These are phyloP conservation scores for Cutaneotrichosporon mucoides DNA, from an alignment of 1,284 basidiomycete species.

Conservation along the genomic window DNA sequence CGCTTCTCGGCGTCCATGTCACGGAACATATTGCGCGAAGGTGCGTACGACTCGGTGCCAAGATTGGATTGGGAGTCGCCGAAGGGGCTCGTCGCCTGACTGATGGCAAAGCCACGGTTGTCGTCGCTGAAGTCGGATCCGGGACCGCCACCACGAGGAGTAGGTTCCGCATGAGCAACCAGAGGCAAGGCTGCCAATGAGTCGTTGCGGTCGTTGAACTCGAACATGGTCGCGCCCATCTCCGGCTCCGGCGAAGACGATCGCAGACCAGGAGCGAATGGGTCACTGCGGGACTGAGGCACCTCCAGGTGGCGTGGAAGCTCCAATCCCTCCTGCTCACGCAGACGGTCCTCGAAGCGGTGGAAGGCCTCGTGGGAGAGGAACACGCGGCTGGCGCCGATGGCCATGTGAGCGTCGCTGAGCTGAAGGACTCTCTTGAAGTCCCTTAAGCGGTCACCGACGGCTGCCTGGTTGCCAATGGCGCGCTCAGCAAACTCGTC, in stretches of 20 bases:
- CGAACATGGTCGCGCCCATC: constrained; percentile 11
- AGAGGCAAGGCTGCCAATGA: constrained; percentile 57
- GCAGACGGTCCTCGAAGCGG: constrained; percentile 79
- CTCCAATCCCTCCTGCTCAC: constrained; percentile 76
- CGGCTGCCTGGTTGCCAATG: constrained; percentile 45
- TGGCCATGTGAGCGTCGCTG: constrained; percentile 67
- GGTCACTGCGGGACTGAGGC: constrained; percentile 53
- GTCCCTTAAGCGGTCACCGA: constrained; percentile 46
- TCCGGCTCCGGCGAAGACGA: constrained; percentile 45
- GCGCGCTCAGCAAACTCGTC: constrained; percentile 52
- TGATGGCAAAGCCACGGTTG: constrained; percentile 55
- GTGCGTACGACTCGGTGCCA: constrained; percentile 85
- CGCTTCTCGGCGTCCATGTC: constrained; percentile 65
- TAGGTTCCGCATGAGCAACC: constrained; percentile 71
- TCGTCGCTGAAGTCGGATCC: constrained; percentile 68
- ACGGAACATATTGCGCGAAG: constrained; percentile 91
- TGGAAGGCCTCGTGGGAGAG: constrained; percentile 84
- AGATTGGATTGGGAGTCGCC: constrained; percentile 74
- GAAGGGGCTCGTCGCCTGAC: constrained; percentile 61
- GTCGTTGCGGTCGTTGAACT: constrained; percentile 30
- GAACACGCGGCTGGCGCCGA: constrained; percentile 85
- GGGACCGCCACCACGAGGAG: constrained; percentile 55
- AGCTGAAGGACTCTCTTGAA: constrained; percentile 62
- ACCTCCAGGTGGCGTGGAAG: constrained; percentile 41
- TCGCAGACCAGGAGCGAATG: constrained; percentile 54